Percentiles rank a stretch among this genome's conserved stretches.
Conservation (phyloP, 1,139 yeast species). For the Tardiomyces depauwii region DNA sequence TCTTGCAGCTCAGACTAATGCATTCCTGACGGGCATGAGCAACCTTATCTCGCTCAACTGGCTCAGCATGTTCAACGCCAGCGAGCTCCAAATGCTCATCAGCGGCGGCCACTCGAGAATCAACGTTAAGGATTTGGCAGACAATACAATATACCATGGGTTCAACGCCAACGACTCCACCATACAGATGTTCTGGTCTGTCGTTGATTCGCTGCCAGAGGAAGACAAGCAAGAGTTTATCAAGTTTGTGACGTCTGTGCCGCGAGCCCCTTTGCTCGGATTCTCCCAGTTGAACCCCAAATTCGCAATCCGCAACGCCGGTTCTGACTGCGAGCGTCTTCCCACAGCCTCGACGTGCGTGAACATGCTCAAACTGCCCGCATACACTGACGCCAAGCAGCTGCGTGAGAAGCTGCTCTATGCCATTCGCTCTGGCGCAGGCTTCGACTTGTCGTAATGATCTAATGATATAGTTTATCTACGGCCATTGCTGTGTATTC, state of each 20-base stretch:
- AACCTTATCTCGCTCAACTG: slow-evolving; percentile 60
- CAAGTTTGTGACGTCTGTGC: slow-evolving; percentile 83
- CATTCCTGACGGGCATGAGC: slow-evolving; percentile 62
- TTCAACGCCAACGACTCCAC: slow-evolving; percentile 41
- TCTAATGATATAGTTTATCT: neutral
- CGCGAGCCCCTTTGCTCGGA: slow-evolving; percentile 86
- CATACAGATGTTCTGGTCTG: slow-evolving; percentile 60
- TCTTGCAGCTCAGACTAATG: slow-evolving; percentile 45
- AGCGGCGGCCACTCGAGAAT: slow-evolving; percentile 71
- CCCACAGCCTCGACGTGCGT: slow-evolving; percentile 95
- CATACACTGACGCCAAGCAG: slow-evolving; percentile 50
- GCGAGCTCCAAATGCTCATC: slow-evolving; percentile 72
- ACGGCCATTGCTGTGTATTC: too few relatives aligned
- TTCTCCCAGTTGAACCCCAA: slow-evolving; percentile 62
- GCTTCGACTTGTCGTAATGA: slow-evolving; percentile 50
- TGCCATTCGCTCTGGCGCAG: slow-evolving; percentile 70
- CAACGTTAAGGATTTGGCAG: slow-evolving; percentile 55
- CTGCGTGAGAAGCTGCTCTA: slow-evolving; percentile 57
- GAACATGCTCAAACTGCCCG: slow-evolving; percentile 75
- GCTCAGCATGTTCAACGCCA: slow-evolving; percentile 76
- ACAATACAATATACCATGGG: slow-evolving; percentile 59
- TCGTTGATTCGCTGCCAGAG: slow-evolving; percentile 53
- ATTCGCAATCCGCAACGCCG: slow-evolving; percentile 72
- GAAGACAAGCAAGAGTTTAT: slow-evolving; percentile 53
- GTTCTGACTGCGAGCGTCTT: slow-evolving; percentile 42